Conservation (phyloP, 306 rosid species). For the Quercus suber region DNA sequence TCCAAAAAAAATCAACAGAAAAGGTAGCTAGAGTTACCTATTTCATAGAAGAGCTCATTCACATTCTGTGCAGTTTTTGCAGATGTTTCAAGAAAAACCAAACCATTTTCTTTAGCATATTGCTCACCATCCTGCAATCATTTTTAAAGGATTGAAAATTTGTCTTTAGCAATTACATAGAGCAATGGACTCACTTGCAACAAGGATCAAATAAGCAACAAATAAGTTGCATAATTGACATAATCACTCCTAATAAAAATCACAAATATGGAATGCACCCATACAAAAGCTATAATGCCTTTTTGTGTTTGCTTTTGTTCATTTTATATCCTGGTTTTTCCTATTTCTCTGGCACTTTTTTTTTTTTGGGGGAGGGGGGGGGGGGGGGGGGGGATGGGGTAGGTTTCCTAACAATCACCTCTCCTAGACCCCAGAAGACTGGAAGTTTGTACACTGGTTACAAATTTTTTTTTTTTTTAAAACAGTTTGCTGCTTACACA, state of each 20-base stretch:
- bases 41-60: constrained; percentile 85
- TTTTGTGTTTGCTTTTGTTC: background rate
- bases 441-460: too few relatives aligned
- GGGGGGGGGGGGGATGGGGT: too few relatives aligned
- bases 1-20: background rate
- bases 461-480: too few relatives aligned
- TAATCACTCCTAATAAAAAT: background rate
- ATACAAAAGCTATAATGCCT: background rate
- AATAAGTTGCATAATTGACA: background rate
- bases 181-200: background rate
- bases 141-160: background rate
- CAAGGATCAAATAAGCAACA: background rate
- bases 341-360: background rate
- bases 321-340: background rate
- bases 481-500: background rate
- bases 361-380: background rate
- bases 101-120: constrained; percentile 70
- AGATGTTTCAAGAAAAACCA: constrained; percentile 79
- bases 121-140: constrained; percentile 69
- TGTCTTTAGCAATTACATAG: background rate
- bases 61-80: constrained; percentile 88
- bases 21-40: constrained; percentile 44
- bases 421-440: too few relatives aligned
- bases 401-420: too few relatives aligned
- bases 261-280: background rate